These are phyloP conservation scores for Coniochaeta sp. DNA, from an alignment of 2,329 filamentous ascomycete genomes.

Conservation along the genomic window DNA sequence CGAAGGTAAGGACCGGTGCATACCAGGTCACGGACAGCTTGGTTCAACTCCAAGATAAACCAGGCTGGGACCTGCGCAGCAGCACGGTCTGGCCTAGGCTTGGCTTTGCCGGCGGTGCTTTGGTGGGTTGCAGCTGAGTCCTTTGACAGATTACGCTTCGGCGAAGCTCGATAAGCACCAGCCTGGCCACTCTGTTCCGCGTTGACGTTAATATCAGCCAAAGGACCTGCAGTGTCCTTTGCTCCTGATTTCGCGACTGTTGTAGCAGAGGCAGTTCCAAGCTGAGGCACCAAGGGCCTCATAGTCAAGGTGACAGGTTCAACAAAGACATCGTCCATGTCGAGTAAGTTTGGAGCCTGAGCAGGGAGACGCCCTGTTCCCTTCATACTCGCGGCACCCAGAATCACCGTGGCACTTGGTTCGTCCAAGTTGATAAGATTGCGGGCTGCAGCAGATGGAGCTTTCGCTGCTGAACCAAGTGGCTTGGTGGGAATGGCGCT, in stretches of 20 bases:
- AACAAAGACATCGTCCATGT: background rate
- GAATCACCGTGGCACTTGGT: background rate
- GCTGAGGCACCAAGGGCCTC: background rate
- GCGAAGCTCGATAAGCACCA: background rate
- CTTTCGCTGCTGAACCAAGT: background rate
- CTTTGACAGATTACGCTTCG: background rate
- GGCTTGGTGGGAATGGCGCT: background rate
- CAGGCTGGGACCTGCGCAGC: background rate
- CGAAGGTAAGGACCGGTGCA: background rate
- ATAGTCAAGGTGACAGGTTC: background rate
- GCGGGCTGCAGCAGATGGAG: background rate
- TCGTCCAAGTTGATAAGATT: background rate
- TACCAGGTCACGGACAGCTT: background rate
- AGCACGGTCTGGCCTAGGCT: background rate
- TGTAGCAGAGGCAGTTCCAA: background rate
- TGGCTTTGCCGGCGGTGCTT: background rate
- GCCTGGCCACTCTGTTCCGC: background rate
- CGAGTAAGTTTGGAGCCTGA: background rate
- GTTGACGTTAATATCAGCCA: background rate
- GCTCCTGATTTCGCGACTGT: background rate
- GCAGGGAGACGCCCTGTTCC: too few species aligned
- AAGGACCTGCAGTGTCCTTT: background rate
- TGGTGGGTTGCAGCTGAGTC: background rate
- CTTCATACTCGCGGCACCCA: background rate
- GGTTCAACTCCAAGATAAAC: background rate